Base-by-base conservation (phyloP, 768 basidiomycete genomes). In the Trichaptum fuscoviolaceum region DNA sequence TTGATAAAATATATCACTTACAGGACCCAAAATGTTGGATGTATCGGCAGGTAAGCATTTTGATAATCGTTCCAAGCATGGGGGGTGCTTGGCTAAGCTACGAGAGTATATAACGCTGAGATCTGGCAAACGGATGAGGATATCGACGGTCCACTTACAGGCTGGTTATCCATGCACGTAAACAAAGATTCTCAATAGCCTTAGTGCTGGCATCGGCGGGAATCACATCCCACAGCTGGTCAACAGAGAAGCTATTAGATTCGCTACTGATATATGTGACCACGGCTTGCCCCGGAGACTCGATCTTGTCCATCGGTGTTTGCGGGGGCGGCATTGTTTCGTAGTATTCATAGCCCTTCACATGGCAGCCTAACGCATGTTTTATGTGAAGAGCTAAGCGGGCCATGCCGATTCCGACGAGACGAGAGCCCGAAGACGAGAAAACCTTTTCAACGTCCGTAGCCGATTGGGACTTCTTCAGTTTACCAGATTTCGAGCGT, bases 141-240 rank as follows among this genome's bases (percentile, higher is more conserved):
- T 8, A 30, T 3, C 30, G 30, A n/a, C n/a, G n/a, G n/a, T n/a
- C n/a, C 62, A 71, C 72, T 61, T 62, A 77, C 80, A 72, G 72
- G n/a, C 74, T 78, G 25, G 78, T 75, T 8, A 81, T 66, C 79
- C 80, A 81, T 7, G 80, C 79, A 62, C 78, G 76, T 57, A 80
- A 71, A 66, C 75, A 78, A 20, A 79, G 42, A 57, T 78, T 72
- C 34, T 71, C 68, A 17, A 68, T 57, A 26, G 60, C 63, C 1
- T 66, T 66, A 20, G 70, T 67, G 23, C 66, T 60, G 52, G 73
- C 69, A 5, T 69, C 15, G 42, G 42, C 5, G 2, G 42, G 15
- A 12, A 52, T 52, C 3, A 52, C 71, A 25, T 70, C 71, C 81
- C 81, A 80, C 30, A 80, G 34, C 15, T 64, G 64, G 64, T 76